phyloP scores from a whole-genome alignment of 2,329 filamentous ascomycete genomes.

The Nemania sp. region DNA sequence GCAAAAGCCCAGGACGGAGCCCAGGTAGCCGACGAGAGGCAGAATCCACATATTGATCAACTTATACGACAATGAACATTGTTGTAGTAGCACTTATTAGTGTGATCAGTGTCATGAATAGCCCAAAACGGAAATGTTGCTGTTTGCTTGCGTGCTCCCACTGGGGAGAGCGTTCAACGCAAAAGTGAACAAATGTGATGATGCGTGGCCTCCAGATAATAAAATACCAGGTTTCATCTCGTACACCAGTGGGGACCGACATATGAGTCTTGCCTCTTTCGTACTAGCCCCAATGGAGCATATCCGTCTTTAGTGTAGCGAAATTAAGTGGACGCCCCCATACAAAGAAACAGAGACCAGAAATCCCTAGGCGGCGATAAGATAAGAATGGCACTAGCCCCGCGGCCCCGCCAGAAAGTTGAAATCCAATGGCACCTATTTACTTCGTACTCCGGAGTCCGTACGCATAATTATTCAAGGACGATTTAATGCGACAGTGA shows the following conservation, averaged over 20 bases:
- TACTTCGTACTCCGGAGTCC: not conserved
- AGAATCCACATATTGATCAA: constrained; percentile 87
- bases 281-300: too few species aligned
- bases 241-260: too few species aligned
- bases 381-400: constrained; percentile 19
- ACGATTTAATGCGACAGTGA: not conserved
- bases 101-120: too few species aligned
- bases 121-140: not conserved
- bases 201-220: constrained; percentile 26
- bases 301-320: too few species aligned
- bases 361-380: constrained; percentile 28
- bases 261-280: too few species aligned
- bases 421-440: not conserved
- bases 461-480: not conserved
- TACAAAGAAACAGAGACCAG: constrained; percentile 14
- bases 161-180: not conserved
- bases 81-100: not conserved
- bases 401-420: constrained; percentile 38
- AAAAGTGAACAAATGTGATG: too few species aligned
- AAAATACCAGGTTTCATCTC: too few species aligned
- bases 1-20: constrained; percentile 83
- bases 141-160: not conserved
- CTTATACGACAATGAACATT: constrained; percentile 21
- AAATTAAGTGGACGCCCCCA: too few species aligned
- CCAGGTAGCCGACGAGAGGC: constrained; percentile 86